Base-by-base conservation (phyloP, 345 rosid genomes). In the Populus euphratica region DNA sequence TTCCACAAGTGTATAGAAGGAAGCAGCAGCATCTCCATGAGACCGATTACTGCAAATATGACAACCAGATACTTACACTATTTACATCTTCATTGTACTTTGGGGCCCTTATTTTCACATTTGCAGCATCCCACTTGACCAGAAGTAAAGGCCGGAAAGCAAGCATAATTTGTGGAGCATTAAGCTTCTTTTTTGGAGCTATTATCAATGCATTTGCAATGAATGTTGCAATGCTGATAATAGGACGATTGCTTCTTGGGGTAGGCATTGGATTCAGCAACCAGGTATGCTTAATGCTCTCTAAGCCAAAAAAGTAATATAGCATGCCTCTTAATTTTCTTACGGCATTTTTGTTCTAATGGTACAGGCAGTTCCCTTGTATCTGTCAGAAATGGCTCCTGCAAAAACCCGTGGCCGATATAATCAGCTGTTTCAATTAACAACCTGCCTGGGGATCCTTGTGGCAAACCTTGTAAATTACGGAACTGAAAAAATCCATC, bases 21-120 rank as follows among this genome's bases (percentile, higher is more conserved):
- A 38, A 82, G 65, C 33, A 52, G 29, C 44, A 36, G 17, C 72
- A 72, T 25, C 72, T 65, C 21, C 69, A 36, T 8, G 83, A 86
- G 47, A 84, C 81, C 14, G 81, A 76, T 47, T 88, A 82, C 29
- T 88, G 90, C 73, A 81, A 78, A 76, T 84, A 80, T 68, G 87
- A 86, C 73, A 86, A 79, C 20, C 85, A 82, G 67, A 76, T 77
- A 13, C 82, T 84, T 8, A 86, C 86, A 9, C 79, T 88, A 71
- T 86, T 88, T 56, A 87, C 88, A 5, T 87, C 88, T 3, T 86
- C 84, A n/a, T 80, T 87, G 1, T 87, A 86, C 81, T 78, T 87
- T 12, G 86, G 86, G 1, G 88, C 90, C 74, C 76, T 73, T 73
- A 20, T 73, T 39, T 73, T 68, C 52, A 73, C 76, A 7, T 73